Conservation (phyloP, 805 yeast genomes). For the Metschnikowia corniflorae region DNA sequence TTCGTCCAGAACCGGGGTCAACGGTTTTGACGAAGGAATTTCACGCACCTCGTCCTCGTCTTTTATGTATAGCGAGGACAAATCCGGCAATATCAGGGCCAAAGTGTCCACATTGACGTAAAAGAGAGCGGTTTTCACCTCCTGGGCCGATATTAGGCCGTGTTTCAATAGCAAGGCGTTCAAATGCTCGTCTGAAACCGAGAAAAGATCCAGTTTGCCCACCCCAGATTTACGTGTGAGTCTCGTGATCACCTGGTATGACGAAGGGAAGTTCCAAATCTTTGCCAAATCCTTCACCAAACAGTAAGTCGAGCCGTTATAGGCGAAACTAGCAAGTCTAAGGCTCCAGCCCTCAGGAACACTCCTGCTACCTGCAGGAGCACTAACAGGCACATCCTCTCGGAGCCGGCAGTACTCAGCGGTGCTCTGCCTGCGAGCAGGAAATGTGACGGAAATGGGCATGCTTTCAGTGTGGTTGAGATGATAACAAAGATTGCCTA, state of each 20-base stretch:
- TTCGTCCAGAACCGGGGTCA: slow-evolving; percentile 15
- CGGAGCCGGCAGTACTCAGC: slow-evolving; percentile 10
- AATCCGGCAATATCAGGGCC: slow-evolving; percentile 19
- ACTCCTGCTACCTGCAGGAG: slow-evolving; percentile 5
- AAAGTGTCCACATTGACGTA: slow-evolving; percentile 25
- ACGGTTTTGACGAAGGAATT: slow-evolving; percentile 16
- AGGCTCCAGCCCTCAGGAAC: slow-evolving; percentile 7
- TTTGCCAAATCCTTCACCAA: slow-evolving; percentile 30
- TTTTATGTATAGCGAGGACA: slow-evolving; percentile 15
- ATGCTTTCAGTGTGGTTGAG: too few species aligned
- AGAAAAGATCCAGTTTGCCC: slow-evolving; percentile 17
- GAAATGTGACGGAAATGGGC: slow-evolving; percentile 4
- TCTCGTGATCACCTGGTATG: slow-evolving; percentile 35
- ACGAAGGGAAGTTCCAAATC: slow-evolving; percentile 40
- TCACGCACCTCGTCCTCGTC: not conserved
- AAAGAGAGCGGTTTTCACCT: slow-evolving; percentile 21
- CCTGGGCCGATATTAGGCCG: slow-evolving; percentile 19
- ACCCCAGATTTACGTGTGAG: slow-evolving; percentile 12
- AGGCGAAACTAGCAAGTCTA: slow-evolving; percentile 12
- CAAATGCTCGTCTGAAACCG: slow-evolving; percentile 16
- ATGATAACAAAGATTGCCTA: too few species aligned
- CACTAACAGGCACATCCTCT: slow-evolving; percentile 4
- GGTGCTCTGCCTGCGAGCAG: not conserved
- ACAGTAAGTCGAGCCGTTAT: slow-evolving; percentile 18
- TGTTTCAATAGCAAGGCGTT: slow-evolving; percentile 22